phyloP scores from a whole-genome alignment of 345 rosid genomes.

The Pelargonium nanum region DNA sequence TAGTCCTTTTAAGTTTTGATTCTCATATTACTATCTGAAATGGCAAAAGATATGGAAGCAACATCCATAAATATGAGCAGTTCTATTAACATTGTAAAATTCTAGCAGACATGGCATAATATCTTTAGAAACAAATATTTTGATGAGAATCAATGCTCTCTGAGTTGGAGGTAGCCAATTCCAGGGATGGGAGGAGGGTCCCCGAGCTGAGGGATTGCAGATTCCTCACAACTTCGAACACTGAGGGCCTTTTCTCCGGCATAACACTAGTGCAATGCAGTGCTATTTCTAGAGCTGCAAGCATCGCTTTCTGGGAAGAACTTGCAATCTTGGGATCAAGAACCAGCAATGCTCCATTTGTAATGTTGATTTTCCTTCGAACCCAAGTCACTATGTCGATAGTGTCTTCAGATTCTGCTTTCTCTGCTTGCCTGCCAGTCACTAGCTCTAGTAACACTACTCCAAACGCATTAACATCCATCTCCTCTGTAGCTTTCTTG shows the following conservation, averaged over 20 bases:
- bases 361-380: conserved; percentile 76
- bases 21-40: too few species aligned
- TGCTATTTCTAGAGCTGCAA: conserved; percentile 59
- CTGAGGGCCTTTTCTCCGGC: conserved; percentile 73
- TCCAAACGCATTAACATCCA: conserved; percentile 86
- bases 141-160: too few species aligned
- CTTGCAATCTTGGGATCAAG: conserved; percentile 54
- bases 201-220: conserved; percentile 40
- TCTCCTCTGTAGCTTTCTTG: conserved; percentile 72
- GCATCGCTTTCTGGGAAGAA: conserved; percentile 46
- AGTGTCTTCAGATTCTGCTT: conserved; percentile 31
- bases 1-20: too few species aligned
- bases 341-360: conserved; percentile 56
- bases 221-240: conserved; percentile 53
- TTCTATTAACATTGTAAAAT: too few species aligned
- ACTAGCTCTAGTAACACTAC: conserved; percentile 76
- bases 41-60: too few species aligned
- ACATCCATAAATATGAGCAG: too few species aligned
- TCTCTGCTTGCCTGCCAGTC: conserved; percentile 59
- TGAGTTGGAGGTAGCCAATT: conserved; percentile 21
- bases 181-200: conserved; percentile 11
- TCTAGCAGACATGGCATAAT: too few species aligned
- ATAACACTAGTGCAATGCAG: conserved; percentile 60
- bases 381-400: conserved; percentile 79
- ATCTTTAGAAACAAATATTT: too few species aligned